A percentile compares a stretch with the other conserved stretches of the same genome.
phyloP scores from a whole-genome alignment of 2,329 filamentous ascomycete genomes.

The Dactylellina sp. region DNA sequence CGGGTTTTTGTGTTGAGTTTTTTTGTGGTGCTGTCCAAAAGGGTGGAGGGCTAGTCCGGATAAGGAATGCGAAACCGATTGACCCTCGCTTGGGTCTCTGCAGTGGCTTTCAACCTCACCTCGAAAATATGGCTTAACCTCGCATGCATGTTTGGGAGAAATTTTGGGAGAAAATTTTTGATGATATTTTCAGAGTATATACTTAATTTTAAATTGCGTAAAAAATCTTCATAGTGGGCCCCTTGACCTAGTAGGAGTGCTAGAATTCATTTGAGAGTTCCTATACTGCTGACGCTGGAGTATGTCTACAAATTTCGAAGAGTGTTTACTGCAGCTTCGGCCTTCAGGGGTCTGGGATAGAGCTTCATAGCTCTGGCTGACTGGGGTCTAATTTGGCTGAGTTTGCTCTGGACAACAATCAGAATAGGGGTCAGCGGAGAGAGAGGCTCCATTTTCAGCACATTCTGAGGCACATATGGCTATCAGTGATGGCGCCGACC shows the following conservation, averaged over 20 bases:
- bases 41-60: constrained; percentile 15
- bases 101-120: constrained; percentile 35
- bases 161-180: neutral
- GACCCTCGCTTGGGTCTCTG: constrained; percentile 32
- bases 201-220: too few relatives aligned
- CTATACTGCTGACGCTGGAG: neutral
- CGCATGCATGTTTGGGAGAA: constrained; percentile 19
- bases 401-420: neutral
- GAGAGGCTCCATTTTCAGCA: neutral
- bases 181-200: too few relatives aligned
- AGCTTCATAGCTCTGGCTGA: neutral
- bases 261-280: too few relatives aligned
- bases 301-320: neutral
- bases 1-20: constrained; percentile 54
- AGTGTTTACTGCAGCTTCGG: neutral
- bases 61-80: constrained; percentile 22
- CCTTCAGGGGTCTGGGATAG: neutral
- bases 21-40: constrained; percentile 28
- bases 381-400: neutral
- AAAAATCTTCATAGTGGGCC: too few relatives aligned
- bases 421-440: neutral
- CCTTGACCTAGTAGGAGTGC: too few relatives aligned
- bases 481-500: neutral
- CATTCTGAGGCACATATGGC: too few relatives aligned
- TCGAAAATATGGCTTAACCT: constrained; percentile 4